Conservation (phyloP, 2,329 filamentous ascomycete genomes). For the Cryphonectria japonica region DNA sequence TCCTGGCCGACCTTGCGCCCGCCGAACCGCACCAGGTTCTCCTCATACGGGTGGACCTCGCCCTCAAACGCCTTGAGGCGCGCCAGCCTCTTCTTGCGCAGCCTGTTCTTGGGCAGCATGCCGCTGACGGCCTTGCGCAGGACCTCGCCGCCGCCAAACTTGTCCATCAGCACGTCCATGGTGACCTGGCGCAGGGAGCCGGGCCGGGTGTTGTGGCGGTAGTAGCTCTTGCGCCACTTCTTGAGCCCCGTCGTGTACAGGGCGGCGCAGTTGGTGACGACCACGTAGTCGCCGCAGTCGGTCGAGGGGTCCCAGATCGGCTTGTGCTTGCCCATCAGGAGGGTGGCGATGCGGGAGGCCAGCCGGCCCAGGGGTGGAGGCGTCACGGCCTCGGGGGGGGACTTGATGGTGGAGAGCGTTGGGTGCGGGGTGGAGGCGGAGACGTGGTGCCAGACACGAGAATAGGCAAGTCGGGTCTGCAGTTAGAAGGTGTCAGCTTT, state of each 20-base stretch:
- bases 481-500: conserved; percentile 11
- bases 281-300: conserved; percentile 98
- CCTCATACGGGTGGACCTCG: conserved; percentile 85
- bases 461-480: conserved; percentile 95
- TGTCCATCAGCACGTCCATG: conserved; percentile 93
- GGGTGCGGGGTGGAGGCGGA: conserved; percentile 71
- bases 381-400: conserved; percentile 56
- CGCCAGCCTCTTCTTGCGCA: conserved; percentile 84
- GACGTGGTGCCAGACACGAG: conserved; percentile 88
- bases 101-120: conserved; percentile 96
- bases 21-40: conserved; percentile 78
- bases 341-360: conserved; percentile 81
- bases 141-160: conserved; percentile 91
- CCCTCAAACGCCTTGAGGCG: conserved; percentile 96
- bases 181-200: conserved; percentile 85
- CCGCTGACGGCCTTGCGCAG: conserved; percentile 89
- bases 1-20: conserved; percentile 58
- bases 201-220: conserved; percentile 88
- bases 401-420: conserved; percentile 58
- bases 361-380: conserved; percentile 86
- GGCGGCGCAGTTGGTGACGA: conserved; percentile 86
- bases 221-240: conserved; percentile 92
- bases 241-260: conserved; percentile 91
- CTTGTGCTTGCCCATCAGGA: conserved; percentile 99
- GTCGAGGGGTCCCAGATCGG: conserved; percentile 96